phyloP scores from a whole-genome alignment of 257 asterid species.

The Nicotiana paniculata region DNA sequence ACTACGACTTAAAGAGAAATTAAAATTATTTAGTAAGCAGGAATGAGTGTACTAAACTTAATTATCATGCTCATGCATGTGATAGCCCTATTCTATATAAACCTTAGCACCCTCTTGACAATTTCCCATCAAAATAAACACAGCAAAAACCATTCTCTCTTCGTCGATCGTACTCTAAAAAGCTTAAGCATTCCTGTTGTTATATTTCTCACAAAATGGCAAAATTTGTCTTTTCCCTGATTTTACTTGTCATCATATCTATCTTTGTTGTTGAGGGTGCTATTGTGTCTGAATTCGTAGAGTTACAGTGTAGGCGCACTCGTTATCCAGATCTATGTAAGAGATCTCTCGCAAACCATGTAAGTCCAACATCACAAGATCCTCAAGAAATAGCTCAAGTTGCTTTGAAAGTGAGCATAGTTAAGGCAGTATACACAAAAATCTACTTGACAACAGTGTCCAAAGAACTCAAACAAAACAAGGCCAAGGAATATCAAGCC shows the following conservation, averaged over 20 bases:
- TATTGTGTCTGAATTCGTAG: slow-evolving; percentile 24
- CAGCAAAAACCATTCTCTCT: not conserved
- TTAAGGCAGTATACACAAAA: slow-evolving; percentile 39
- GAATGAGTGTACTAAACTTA: not conserved
- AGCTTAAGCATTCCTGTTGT: not conserved
- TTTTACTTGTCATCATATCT: slow-evolving; percentile 17
- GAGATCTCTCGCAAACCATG: slow-evolving; percentile 27
- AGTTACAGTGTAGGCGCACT: slow-evolving; percentile 37
- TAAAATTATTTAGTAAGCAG: not conserved
- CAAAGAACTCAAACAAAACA: slow-evolving; percentile 21
- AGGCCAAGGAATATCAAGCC: slow-evolving; percentile 29
- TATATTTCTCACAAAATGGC: slow-evolving; percentile 2
- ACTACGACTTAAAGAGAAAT: not conserved
- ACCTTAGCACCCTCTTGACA: slow-evolving; percentile 14
- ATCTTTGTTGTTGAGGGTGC: slow-evolving; percentile 11
- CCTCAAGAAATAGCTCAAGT: slow-evolving; percentile 42
- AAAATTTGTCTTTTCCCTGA: slow-evolving; percentile 6
- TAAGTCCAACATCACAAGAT: slow-evolving; percentile 21
- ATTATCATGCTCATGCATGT: slow-evolving; percentile 5
- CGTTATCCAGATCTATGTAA: slow-evolving; percentile 37
- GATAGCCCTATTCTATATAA: slow-evolving; percentile 27
- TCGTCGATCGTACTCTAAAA: not conserved
- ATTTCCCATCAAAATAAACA: slow-evolving; percentile 8
- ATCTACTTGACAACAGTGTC: slow-evolving; percentile 40
- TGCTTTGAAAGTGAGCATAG: slow-evolving; percentile 47